Percentiles rank a stretch among this genome's conserved stretches.
Conservation (phyloP, 176 grass and related monocot genomes). For the Elymus sibiricus region DNA sequence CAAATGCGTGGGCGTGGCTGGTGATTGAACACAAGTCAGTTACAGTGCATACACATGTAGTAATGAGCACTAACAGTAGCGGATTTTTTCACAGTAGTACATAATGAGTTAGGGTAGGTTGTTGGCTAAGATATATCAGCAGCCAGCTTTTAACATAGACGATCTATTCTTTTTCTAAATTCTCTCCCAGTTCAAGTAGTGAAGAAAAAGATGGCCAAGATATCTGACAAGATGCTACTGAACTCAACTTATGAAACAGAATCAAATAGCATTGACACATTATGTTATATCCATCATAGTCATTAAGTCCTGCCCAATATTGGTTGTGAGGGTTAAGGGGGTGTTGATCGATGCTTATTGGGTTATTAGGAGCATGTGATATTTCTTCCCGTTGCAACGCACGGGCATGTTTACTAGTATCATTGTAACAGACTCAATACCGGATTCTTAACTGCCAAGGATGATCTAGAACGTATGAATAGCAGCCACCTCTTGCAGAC, state of each 20-base stretch:
- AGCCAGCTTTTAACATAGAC: constrained; percentile 1
- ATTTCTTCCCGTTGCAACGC: too few relatives aligned
- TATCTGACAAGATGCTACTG: constrained; percentile 10
- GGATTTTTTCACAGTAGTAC: neutral
- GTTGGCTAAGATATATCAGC: neutral
- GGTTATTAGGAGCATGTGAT: too few relatives aligned
- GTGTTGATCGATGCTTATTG: too few relatives aligned
- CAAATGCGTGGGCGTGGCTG: too few relatives aligned
- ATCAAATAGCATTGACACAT: constrained; percentile 11
- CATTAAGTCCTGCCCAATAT: neutral
- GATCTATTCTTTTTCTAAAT: neutral
- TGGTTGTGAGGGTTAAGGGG: neutral
- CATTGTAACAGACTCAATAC: too few relatives aligned
- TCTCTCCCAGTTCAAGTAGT: neutral
- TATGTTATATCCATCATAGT: constrained; percentile 17
- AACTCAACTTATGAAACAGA: constrained; percentile 9
- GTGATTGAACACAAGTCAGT: too few relatives aligned
- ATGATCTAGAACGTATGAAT: too few relatives aligned
- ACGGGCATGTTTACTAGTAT: too few relatives aligned
- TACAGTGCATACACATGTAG: too few relatives aligned
- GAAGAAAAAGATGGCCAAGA: constrained; percentile 24
- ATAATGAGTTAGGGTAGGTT: constrained; percentile 1
- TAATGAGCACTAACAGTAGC: neutral
- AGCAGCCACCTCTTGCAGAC: too few relatives aligned
- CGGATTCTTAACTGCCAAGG: too few relatives aligned